Percentiles rank a stretch among this genome's conserved stretches.
Conservation (phyloP, 129 eudicot genomes). For the Calendula officinalis region DNA sequence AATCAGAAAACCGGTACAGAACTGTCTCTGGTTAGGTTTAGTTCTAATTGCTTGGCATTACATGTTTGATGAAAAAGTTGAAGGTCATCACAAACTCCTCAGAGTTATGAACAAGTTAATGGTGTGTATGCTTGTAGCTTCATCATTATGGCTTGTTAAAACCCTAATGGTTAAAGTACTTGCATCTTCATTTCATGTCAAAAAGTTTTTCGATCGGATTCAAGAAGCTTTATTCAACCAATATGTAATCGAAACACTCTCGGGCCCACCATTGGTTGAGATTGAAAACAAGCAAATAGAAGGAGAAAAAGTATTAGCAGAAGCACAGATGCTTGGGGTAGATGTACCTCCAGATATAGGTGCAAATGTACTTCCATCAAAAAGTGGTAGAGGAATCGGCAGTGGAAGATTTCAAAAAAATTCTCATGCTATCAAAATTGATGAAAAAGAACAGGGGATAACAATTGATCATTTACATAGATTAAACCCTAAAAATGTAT, state of each 20-base stretch:
- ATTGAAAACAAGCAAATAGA: slow-evolving; percentile 44
- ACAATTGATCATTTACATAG: slow-evolving; percentile 68
- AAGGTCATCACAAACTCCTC: slow-evolving; percentile 44
- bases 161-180: slow-evolving; percentile 82
- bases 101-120: slow-evolving; percentile 48
- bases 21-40: slow-evolving; percentile 75
- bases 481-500: slow-evolving; percentile 72
- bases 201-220: slow-evolving; percentile 80
- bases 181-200: slow-evolving; percentile 86
- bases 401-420: slow-evolving; percentile 35
- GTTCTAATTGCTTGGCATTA: slow-evolving; percentile 75
- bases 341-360: slow-evolving; percentile 60
- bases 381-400: slow-evolving; percentile 39
- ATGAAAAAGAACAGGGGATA: slow-evolving; percentile 50
- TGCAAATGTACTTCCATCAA: slow-evolving; percentile 37
- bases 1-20: slow-evolving; percentile 62
- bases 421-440: slow-evolving; percentile 43
- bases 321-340: slow-evolving; percentile 69
- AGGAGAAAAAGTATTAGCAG: slow-evolving; percentile 62
- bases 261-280: slow-evolving; percentile 71
- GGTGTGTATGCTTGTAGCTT: slow-evolving; percentile 62
- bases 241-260: slow-evolving; percentile 71
- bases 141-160: slow-evolving; percentile 67
- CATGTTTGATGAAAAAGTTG: slow-evolving; percentile 59
- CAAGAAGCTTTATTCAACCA: slow-evolving; percentile 86